phyloP scores from a whole-genome alignment of 371 early-diverging fungal species.

The Rhizopus delemar region DNA sequence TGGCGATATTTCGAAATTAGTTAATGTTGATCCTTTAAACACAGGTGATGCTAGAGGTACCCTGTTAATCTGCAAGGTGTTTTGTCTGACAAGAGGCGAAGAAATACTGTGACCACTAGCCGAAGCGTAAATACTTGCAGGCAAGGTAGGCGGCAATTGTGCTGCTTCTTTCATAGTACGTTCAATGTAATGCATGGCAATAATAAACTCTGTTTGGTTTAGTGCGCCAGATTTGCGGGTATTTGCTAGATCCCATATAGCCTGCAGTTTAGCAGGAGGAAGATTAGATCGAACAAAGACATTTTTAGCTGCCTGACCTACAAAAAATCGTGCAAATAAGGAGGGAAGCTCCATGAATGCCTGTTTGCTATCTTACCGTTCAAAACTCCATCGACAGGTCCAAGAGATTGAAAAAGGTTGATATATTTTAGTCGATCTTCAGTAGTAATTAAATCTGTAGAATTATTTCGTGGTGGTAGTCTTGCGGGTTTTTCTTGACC shows the following conservation, averaged over 20 bases:
- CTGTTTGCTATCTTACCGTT: slow-evolving; percentile 36
- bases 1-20: slow-evolving; percentile 26
- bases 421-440: slow-evolving; percentile 73
- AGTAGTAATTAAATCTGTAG: slow-evolving; percentile 35
- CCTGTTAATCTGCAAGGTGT: slow-evolving; percentile 22
- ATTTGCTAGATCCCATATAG: slow-evolving; percentile 71
- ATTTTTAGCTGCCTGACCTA: slow-evolving; percentile 52
- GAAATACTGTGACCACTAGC: slow-evolving; percentile 51
- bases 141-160: slow-evolving; percentile 60
- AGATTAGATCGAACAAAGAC: slow-evolving; percentile 57
- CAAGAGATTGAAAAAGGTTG: slow-evolving; percentile 66
- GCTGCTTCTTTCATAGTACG: slow-evolving; percentile 61
- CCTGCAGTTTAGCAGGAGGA: slow-evolving; percentile 47
- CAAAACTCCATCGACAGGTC: slow-evolving; percentile 68
- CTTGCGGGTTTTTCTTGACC: slow-evolving; percentile 34
- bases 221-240: slow-evolving; percentile 67
- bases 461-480: slow-evolving; percentile 6
- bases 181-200: slow-evolving; percentile 81
- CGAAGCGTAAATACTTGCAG: slow-evolving; percentile 59
- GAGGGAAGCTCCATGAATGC: slow-evolving; percentile 17
- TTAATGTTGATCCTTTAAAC: slow-evolving; percentile 11
- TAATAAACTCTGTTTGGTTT: slow-evolving; percentile 73
- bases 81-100: slow-evolving; percentile 32
- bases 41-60: slow-evolving; percentile 21
- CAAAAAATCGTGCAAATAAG: not conserved